phyloP scores from a whole-genome alignment of 2,329 filamentous ascomycete species.

The Cadophora malorum region DNA sequence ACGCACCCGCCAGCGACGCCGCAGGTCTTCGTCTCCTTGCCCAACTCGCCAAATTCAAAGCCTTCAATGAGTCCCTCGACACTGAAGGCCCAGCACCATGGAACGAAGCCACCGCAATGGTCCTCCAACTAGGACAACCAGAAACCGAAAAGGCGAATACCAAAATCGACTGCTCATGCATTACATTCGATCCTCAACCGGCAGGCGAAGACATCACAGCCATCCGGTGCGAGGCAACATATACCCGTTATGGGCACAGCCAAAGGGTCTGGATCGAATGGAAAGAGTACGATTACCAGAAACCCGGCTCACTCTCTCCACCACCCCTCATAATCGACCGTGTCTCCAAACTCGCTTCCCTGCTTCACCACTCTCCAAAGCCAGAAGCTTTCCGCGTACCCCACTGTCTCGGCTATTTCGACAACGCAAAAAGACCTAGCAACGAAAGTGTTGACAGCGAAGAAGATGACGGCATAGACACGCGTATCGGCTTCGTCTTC shows the following conservation, averaged over 20 bases:
- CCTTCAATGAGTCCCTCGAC: slow-evolving; percentile 56
- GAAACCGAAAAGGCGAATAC: slow-evolving; percentile 15
- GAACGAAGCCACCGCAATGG: slow-evolving; percentile 49
- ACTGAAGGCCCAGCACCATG: slow-evolving; percentile 40
- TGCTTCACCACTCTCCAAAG: slow-evolving; percentile 55
- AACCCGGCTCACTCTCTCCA: slow-evolving; percentile 46
- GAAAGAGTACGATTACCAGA: slow-evolving; percentile 54
- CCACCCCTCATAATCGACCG: slow-evolving; percentile 52
- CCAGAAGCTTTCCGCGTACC: slow-evolving; percentile 57
- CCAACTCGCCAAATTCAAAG: slow-evolving; percentile 57
- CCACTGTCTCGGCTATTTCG: slow-evolving; percentile 58
- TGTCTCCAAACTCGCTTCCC: slow-evolving; percentile 54
- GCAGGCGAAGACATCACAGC: slow-evolving; percentile 2
- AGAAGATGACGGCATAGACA: slow-evolving; percentile 49
- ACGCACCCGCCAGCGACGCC: slow-evolving; percentile 46
- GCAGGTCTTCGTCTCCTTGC: slow-evolving; percentile 51
- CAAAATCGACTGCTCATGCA: slow-evolving; percentile 10
- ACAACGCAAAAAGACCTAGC: slow-evolving; percentile 45
- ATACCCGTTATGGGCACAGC: neutral
- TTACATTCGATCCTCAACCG: slow-evolving; percentile 5
- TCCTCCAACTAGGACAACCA: slow-evolving; percentile 49
- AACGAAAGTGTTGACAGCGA: slow-evolving; percentile 35
- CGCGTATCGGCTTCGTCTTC: slow-evolving; percentile 60
- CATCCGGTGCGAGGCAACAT: slow-evolving; percentile 21
- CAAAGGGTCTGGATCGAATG: slow-evolving; percentile 55